Evolutionary conservation across 345 rosid species (phyloP), one percentile per base, ranked within the genome.

Genomic region (Salix dunnii): DNA sequence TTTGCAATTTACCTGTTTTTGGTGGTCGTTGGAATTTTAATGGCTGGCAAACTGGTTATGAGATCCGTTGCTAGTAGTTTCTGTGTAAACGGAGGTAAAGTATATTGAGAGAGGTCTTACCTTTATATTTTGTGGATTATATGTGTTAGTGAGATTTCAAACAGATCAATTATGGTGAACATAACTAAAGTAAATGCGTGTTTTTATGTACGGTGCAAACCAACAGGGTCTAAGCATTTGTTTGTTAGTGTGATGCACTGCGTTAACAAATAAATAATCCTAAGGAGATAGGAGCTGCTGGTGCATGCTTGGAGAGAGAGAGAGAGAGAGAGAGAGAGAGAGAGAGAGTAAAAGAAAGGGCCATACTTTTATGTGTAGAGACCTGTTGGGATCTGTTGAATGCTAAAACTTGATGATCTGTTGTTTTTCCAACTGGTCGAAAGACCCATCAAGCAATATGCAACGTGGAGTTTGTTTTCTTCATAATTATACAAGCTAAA

Each of bases 11-110:
- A 14, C 51, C 4, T 12, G 16, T 46, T 46, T 46, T 46, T 46
- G 20, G 6, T 46, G 18, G 17, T 14, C 4, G 18, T 40, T 40
- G 43, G 43, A 40, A 40, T 40, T 40, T 0, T 40, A 40, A 10
- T 40, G 43, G 43, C 43, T 40, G 43, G 43, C 13, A 40, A 40
- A 10, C 43, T 10, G 10, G 43, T 10, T 40, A 40, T 40, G 43
- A 11, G 43, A 40, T 40, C 13, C 43, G 43, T 33, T 62, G 20
- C 72, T 70, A 58, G 43, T 80, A 73, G 78, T 35, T 61, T 69
- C 11, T 9, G 60, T 21, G 23, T 53, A 5, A 21, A 21, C 60
- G 23, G 18, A 46, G 49, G 18, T 46, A 16, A 12, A 46, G 9
- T n/a, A 58, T 58, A 8, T 58, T 25, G 63, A 58, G 63, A 25